Evolutionary conservation across 768 basidiomycete genomes (phyloP).

Genomic region (Naganishia vaughanmartiniae): DNA sequence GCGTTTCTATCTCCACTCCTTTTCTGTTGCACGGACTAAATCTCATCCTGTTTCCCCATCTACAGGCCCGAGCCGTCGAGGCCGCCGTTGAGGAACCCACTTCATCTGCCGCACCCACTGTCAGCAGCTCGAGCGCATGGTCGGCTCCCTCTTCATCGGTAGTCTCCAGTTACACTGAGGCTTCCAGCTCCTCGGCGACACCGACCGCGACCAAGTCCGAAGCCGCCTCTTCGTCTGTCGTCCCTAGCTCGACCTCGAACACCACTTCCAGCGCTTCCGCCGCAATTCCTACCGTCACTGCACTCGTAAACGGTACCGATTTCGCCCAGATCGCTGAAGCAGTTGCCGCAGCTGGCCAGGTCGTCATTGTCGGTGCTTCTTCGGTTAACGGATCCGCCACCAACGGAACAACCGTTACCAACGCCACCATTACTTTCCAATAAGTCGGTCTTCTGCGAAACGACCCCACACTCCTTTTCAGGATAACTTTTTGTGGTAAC

Average conservation of each 20-base stretch:
- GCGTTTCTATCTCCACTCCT: constrained; percentile 32
- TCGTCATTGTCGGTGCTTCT: constrained; percentile 8
- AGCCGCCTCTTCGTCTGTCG: neutral
- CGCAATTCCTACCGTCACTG: constrained; percentile 9
- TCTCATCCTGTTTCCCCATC: neutral
- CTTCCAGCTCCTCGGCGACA: neutral
- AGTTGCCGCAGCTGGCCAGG: neutral
- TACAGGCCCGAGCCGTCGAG: constrained; percentile 7
- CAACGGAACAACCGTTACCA: constrained; percentile 15
- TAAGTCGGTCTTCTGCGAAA: constrained; percentile 20
- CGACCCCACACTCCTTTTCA: constrained; percentile 11
- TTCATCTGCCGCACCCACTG: neutral
- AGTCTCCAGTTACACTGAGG: neutral
- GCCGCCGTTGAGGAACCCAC: neutral
- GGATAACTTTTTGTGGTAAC: neutral
- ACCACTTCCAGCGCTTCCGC: neutral
- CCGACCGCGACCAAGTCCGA: constrained; percentile 1
- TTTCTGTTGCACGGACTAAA: neutral
- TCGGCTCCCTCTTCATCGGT: constrained; percentile 4
- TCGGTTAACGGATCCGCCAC: neutral
- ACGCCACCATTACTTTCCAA: constrained; percentile 20
- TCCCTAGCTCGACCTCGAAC: neutral
- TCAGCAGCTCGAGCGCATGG: constrained; percentile 6
- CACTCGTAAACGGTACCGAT: neutral
- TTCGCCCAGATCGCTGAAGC: neutral